These are phyloP conservation scores for Cladosporium sp. DNA, from an alignment of 2,329 filamentous ascomycete species.

Conservation along the genomic window DNA sequence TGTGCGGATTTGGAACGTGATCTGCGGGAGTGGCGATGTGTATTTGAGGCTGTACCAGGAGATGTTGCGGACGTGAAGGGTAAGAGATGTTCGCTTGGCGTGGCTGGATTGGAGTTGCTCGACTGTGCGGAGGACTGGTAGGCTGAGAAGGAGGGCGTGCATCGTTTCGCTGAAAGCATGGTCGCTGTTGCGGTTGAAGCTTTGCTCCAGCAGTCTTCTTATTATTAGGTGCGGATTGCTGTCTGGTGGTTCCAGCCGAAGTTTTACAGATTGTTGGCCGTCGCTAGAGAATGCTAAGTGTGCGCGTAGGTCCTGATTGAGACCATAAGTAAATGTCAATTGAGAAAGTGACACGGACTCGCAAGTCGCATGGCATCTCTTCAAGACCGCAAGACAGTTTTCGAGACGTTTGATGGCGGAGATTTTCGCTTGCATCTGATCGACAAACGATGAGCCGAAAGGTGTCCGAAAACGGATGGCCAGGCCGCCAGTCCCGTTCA, in stretches of 20 bases:
- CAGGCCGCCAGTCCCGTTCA: constrained; percentile 60
- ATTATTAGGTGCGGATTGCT: constrained; percentile 29
- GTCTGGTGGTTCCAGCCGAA: constrained; percentile 52
- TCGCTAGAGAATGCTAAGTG: constrained; percentile 18
- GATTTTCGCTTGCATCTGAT: constrained; percentile 56
- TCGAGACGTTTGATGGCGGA: constrained; percentile 67
- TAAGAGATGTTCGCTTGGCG: constrained; percentile 2
- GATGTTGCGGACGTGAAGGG: constrained; percentile 32
- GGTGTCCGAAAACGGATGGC: constrained; percentile 56
- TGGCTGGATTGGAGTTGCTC: constrained; percentile 52
- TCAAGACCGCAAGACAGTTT: constrained; percentile 63
- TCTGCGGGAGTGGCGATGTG: constrained; percentile 32
- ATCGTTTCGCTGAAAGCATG: constrained; percentile 54
- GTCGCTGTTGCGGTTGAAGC: constrained; percentile 50
- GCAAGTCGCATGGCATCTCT: constrained; percentile 54
- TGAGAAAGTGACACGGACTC: constrained; percentile 58
- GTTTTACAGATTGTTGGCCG: constrained; percentile 48
- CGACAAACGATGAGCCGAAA: constrained; percentile 57
- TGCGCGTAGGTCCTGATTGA: constrained; percentile 18
- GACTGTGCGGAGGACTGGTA: constrained; percentile 62
- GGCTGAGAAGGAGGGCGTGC: constrained; percentile 55
- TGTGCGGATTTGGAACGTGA: constrained; percentile 35
- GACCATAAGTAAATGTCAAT: constrained; percentile 66
- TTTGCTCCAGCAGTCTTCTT: constrained; percentile 24
- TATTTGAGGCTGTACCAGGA: constrained; percentile 39